These are phyloP conservation scores for Monilinia fructicola DNA, from an alignment of 2,329 filamentous ascomycete species.

Conservation along the genomic window DNA sequence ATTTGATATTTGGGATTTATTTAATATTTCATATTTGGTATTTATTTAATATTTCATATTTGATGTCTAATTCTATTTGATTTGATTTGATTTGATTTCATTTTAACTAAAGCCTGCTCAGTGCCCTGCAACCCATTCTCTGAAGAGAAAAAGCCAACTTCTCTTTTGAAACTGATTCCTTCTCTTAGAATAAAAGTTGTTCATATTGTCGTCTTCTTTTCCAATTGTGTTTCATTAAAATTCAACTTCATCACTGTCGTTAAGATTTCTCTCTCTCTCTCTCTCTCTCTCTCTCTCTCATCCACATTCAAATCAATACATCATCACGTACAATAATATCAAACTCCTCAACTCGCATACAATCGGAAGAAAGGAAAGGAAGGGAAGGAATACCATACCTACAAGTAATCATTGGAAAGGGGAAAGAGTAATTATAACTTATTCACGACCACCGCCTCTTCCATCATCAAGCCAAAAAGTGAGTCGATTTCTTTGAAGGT, in stretches of 20 bases:
- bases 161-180: neutral
- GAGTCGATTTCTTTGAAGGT: neutral
- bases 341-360: neutral
- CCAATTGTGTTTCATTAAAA: neutral
- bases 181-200: conserved; percentile 12
- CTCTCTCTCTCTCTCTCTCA: neutral
- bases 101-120: neutral
- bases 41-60: too few species aligned
- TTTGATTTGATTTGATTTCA: neutral
- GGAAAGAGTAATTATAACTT: conserved; percentile 14
- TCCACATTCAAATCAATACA: neutral
- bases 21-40: too few species aligned
- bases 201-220: neutral
- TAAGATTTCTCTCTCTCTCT: conserved; percentile 17
- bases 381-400: neutral
- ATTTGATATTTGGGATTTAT: too few species aligned
- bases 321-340: conserved; percentile 17
- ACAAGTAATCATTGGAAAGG: neutral
- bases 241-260: conserved; percentile 23
- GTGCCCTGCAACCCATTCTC: neutral
- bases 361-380: neutral
- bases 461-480: conserved; percentile 12
- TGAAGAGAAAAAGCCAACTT: conserved; percentile 20
- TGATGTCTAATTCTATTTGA: too few species aligned
- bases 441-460: conserved; percentile 3